Evolutionary conservation across 2,329 filamentous ascomycete genomes (phyloP).

Genomic region (Alternaria longipes): DNA sequence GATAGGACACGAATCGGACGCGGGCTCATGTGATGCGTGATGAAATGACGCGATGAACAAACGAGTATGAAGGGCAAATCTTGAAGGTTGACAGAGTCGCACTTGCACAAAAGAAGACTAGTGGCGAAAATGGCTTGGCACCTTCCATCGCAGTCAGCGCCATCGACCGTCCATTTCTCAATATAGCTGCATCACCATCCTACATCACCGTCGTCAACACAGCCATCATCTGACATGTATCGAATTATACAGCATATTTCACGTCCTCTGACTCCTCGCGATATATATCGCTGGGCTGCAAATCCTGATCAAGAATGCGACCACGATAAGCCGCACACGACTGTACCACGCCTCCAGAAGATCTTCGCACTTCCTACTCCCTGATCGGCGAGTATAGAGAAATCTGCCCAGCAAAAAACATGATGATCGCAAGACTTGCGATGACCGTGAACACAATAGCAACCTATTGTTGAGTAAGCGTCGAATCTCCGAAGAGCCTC

Average conservation of each 20-base stretch:
- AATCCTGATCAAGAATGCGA: background rate
- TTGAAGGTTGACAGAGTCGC: background rate
- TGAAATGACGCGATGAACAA: background rate
- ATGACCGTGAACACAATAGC: conserved; percentile 27
- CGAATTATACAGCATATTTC: background rate
- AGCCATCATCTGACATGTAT: background rate
- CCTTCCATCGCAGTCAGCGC: background rate
- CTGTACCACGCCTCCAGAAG: background rate
- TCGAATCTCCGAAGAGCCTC: background rate
- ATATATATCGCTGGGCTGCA: background rate
- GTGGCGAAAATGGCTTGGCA: background rate
- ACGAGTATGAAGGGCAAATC: background rate
- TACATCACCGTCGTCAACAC: background rate
- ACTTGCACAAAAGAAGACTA: background rate
- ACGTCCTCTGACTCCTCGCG: too few species aligned
- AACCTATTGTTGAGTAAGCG: conserved; percentile 16
- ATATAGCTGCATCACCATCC: background rate
- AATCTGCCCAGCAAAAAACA: conserved; percentile 31
- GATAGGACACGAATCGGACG: background rate
- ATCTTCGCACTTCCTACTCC: background rate
- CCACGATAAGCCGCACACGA: background rate
- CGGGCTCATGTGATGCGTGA: conserved; percentile 13
- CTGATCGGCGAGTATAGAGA: conserved; percentile 15
- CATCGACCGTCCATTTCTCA: background rate
- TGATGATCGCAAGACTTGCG: conserved; percentile 16